phyloP scores from a whole-genome alignment of 192 early-diverging fungal genomes.

The Backusella tarrabulga region DNA sequence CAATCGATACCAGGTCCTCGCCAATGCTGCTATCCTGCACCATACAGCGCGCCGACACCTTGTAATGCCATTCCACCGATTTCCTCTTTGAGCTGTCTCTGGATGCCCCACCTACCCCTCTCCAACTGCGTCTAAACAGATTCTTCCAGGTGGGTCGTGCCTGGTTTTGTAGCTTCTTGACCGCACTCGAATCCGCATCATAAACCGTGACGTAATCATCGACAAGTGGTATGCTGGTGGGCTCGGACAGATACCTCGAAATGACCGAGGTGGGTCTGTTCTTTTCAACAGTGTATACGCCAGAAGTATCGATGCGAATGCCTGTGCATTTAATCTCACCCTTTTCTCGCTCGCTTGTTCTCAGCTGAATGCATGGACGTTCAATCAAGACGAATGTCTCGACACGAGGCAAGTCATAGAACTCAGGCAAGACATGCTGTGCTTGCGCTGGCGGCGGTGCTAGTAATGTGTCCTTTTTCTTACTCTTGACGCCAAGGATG shows the following conservation, averaged over 20 bases:
- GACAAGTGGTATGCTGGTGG: not conserved
- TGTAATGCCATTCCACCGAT: conserved; percentile 4
- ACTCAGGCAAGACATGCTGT: not conserved
- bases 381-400: not conserved
- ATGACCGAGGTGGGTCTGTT: not conserved
- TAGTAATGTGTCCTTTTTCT: not conserved
- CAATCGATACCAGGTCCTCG: not conserved
- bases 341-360: not conserved
- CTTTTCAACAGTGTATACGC: not conserved
- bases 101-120: not conserved
- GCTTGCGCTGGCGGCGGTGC: not conserved
- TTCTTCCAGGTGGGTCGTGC: not conserved
- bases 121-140: conserved; percentile 4
- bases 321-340: not conserved
- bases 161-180: not conserved
- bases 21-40: not conserved
- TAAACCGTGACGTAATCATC: not conserved
- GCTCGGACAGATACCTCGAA: not conserved
- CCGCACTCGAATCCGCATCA: not conserved
- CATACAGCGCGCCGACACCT: not conserved
- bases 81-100: not conserved
- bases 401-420: not conserved
- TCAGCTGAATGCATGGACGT: not conserved
- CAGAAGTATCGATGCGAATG: not conserved
- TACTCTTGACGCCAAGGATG: not conserved